Evolutionary conservation across 495 filamentous ascomycete genomes (phyloP).

Genomic region (Penicillium paradoxum): DNA sequence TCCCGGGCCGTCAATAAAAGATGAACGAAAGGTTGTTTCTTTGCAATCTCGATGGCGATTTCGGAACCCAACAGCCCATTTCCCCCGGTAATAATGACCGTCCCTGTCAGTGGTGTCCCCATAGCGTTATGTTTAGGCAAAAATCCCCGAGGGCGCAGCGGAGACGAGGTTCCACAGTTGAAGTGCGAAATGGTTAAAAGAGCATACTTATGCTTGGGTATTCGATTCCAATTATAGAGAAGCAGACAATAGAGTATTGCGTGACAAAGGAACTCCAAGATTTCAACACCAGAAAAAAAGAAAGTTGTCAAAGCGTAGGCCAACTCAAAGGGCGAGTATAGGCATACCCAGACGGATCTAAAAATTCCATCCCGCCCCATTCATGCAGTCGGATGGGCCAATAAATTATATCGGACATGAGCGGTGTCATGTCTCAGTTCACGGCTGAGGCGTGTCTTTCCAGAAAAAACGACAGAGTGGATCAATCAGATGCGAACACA

Average conservation of each 20-base stretch:
- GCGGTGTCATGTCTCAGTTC: constrained; percentile 24
- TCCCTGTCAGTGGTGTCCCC: constrained; percentile 37
- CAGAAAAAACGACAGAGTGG: constrained; percentile 16
- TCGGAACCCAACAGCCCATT: constrained; percentile 37
- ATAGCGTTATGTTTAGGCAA: constrained; percentile 15
- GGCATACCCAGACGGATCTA: constrained; percentile 5
- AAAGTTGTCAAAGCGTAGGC: not conserved
- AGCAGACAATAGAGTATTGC: constrained; percentile 1
- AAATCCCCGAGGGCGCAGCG: not conserved
- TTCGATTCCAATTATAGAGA: constrained; percentile 1
- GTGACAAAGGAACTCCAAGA: not conserved
- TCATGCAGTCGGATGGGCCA: constrained; percentile 5
- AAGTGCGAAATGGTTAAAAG: not conserved
- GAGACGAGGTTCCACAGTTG: not conserved
- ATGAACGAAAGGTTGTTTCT: constrained; percentile 36
- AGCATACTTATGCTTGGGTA: not conserved
- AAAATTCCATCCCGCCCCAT: constrained; percentile 5
- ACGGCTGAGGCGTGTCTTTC: constrained; percentile 15
- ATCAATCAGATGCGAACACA: constrained; percentile 26
- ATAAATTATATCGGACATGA: constrained; percentile 11
- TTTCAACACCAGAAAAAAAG: not conserved
- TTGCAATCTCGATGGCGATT: constrained; percentile 38
- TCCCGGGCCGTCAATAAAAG: constrained; percentile 34
- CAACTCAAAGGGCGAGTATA: not conserved
- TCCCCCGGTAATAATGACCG: constrained; percentile 41